A percentile compares a stretch with the other conserved stretches of the same genome.
Conservation (phyloP, 352 stramenopile genomes). For the Globisporangium ultimum region DNA sequence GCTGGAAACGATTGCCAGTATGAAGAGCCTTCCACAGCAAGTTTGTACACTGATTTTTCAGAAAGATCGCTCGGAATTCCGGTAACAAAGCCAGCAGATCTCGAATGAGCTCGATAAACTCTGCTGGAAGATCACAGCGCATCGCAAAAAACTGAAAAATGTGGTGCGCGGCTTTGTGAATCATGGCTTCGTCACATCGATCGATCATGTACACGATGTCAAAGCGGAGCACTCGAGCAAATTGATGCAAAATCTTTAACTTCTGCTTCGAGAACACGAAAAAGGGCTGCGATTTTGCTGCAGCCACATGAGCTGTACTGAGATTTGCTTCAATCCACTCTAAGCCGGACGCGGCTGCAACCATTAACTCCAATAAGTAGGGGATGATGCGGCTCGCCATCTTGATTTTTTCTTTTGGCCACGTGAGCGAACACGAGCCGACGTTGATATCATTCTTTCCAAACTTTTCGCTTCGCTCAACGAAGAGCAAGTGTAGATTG, state of each 20-base stretch:
- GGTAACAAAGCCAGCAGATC: constrained; percentile 31
- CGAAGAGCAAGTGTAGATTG: constrained; percentile 37
- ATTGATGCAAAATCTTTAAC: constrained; percentile 24
- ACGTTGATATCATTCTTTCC: neutral
- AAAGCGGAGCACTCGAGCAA: constrained; percentile 29
- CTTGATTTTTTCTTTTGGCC: constrained; percentile 32
- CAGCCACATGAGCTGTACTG: neutral
- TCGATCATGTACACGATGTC: constrained; percentile 35
- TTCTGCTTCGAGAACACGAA: constrained; percentile 14
- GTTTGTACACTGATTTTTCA: constrained; percentile 33
- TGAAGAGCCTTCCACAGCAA: constrained; percentile 53
- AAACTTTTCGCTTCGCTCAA: constrained; percentile 1
- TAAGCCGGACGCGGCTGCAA: constrained; percentile 22
- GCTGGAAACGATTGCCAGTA: constrained; percentile 18
- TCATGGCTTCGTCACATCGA: constrained; percentile 33
- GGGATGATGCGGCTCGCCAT: constrained; percentile 31
- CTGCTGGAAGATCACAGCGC: constrained; percentile 26
- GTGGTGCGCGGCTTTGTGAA: constrained; percentile 39
- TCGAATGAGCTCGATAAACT: constrained; percentile 37
- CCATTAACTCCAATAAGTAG: constrained; percentile 33
- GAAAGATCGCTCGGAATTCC: constrained; percentile 39
- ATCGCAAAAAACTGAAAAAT: constrained; percentile 44
- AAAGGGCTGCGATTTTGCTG: constrained; percentile 6
- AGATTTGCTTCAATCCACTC: constrained; percentile 17
- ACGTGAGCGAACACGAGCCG: constrained; percentile 8